Base-by-base conservation (phyloP, 345 rosid species). In the Acer yangbiense region DNA sequence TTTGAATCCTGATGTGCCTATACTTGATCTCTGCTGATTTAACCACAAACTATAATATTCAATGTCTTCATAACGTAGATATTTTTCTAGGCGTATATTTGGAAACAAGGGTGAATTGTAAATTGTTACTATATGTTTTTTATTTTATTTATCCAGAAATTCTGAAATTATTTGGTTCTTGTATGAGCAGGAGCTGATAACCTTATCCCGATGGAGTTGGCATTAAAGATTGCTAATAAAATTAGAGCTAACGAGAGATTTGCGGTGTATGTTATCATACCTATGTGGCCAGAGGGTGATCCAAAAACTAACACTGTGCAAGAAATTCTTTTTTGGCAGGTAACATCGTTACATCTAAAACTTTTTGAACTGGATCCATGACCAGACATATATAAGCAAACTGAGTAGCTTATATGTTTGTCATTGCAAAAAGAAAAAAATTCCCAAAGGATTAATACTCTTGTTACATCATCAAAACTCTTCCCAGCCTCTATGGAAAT, bases 221-320 rank as follows among this genome's bases (percentile, higher is more conserved):
- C 99, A 55, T 76, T 96, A 81, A 96, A 96, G 90, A 86, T 96
- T 87, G 95, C 85, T 44, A 88, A 89, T 82, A 96, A 96, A 86
- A 94, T 96, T 76, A 87, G 90, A 85, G 97, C 98, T 18, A 86
- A 83, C 20, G 94, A 96, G 86, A 92, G 97, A 85, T 96, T 96
- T 80, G 88, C 94, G 0, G 97, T 94, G 43, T 96, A 96, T 85
- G 76, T 96, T n/a, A 78, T 94, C 71, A 81, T 96, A 70, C 99
- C 99, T 3, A 70, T 96, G 93, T 96, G 99, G 99, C 99, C 99
- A 23, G 99, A 96, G 85, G 99, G 99, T 70, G 98, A 94, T 78
- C 98, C 99, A 27, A 89, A 86, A 72, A 65, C 93, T 77, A 90
- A 80, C 8, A 73, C 94, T 35, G 79, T 91, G 87, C 99, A 94